These are phyloP conservation scores for Fusarium coicis DNA, from an alignment of 2,329 filamentous ascomycete genomes.

Conservation along the genomic window DNA sequence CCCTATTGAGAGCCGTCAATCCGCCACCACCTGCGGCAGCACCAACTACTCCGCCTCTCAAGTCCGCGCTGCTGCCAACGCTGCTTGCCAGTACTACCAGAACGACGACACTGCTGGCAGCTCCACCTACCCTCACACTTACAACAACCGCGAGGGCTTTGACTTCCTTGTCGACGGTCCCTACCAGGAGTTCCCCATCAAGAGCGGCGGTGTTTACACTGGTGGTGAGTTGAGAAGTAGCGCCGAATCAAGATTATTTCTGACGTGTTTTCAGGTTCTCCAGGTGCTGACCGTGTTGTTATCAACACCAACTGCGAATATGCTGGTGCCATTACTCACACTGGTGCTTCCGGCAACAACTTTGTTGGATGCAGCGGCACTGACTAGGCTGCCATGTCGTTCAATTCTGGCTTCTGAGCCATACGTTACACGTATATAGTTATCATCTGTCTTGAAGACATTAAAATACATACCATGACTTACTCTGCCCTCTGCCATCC, in stretches of 20 bases:
- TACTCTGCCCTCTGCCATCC: no score
- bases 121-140: conserved; percentile 53
- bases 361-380: conserved; percentile 70
- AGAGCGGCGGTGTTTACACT: conserved; percentile 47
- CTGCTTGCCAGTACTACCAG: conserved; percentile 43
- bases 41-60: conserved; percentile 43
- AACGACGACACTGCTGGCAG: conserved; percentile 40
- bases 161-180: conserved; percentile 47
- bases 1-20: conserved; percentile 41
- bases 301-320: conserved; percentile 67
- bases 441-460: neutral
- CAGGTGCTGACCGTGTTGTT: conserved; percentile 74
- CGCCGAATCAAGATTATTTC: rapidly evolving
- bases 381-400: neutral
- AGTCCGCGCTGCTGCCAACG: conserved; percentile 44
- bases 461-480: neutral
- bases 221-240: conserved; percentile 43
- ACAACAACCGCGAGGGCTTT: conserved; percentile 54
- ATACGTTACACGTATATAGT: conserved; percentile 1
- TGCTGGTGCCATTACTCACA: conserved; percentile 76
- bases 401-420: neutral
- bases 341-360: conserved; percentile 73
- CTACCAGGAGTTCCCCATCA: conserved; percentile 55
- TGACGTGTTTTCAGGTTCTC: conserved; percentile 48
- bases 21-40: conserved; percentile 47